A percentile compares a stretch with the other conserved stretches of the same genome.
Evolutionary conservation across 495 filamentous ascomycete species (phyloP).

Genomic region (Filosporella fistucella): DNA sequence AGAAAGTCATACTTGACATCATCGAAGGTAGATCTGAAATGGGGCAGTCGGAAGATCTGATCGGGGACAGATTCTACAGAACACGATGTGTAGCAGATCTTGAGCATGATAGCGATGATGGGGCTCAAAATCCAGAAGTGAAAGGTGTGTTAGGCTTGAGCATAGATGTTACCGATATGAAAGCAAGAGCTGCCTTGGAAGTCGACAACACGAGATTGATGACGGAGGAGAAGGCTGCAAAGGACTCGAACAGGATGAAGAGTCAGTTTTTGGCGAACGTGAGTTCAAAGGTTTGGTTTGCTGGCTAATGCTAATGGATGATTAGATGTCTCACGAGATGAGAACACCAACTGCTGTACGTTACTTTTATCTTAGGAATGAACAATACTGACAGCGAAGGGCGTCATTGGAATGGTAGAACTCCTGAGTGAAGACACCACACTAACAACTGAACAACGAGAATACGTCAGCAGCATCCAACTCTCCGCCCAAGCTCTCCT

Average conservation of each 20-base stretch:
- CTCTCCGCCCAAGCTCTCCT: slow-evolving; percentile 75
- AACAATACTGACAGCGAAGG: slow-evolving; percentile 43
- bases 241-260: slow-evolving; percentile 63
- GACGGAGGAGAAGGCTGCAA: slow-evolving; percentile 59
- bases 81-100: slow-evolving; percentile 56
- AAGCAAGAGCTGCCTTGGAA: slow-evolving; percentile 47
- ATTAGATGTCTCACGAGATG: slow-evolving; percentile 80
- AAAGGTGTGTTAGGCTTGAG: slow-evolving; percentile 63
- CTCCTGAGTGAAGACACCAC: slow-evolving; percentile 63
- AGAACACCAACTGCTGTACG: slow-evolving; percentile 51
- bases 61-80: slow-evolving; percentile 49
- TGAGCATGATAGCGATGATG: slow-evolving; percentile 35
- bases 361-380: slow-evolving; percentile 21
- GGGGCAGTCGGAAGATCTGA: slow-evolving; percentile 38
- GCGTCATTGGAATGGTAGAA: slow-evolving; percentile 67
- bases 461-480: slow-evolving; percentile 71
- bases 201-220: slow-evolving; percentile 54
- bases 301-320: not conserved
- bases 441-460: slow-evolving; percentile 60
- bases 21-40: slow-evolving; percentile 42
- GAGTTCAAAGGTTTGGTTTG: not conserved
- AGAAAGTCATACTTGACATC: slow-evolving; percentile 48
- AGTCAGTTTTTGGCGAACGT: slow-evolving; percentile 58
- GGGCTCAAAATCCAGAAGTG: slow-evolving; percentile 36
- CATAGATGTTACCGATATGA: slow-evolving; percentile 63